Base-by-base conservation (phyloP, 495 filamentous ascomycete genomes). In the Elasticomyces elasticus region DNA sequence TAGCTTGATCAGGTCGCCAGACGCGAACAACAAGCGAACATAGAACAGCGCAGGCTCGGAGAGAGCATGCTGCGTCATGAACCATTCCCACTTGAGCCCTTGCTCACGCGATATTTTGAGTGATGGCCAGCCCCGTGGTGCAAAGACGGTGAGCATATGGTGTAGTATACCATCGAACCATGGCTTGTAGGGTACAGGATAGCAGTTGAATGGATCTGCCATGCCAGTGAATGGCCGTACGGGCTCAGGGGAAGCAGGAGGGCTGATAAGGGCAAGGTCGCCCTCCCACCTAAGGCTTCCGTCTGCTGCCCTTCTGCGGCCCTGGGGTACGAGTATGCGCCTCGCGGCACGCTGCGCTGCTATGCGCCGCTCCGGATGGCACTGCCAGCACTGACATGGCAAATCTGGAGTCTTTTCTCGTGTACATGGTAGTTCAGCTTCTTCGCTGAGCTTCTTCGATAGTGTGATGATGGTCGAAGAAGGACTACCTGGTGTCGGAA, bases 121-220 rank as follows among this genome's bases (percentile, higher is more conserved):
- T 3, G 51, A 42, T 1, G 56, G 56, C 56, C 56, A 59, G 42
- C 56, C 56, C 23, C 56, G 50, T 20, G 56, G 56, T 22, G 56
- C 56, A 26, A 49, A 59, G 27, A 59, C 45, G 17, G 56, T 54
- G 5, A 54, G 26, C 56, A 59, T 59, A 44, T 59, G 56, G 35
- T 59, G 51, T 22, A 59, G 24, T 11, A 59, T 37, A 9, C 31
- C 17, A 28, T 59, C 52, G 41, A 55, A 59, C 43, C 44, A 55
- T 24, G 56, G 51, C 23, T 40, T 30, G 33, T 46, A 44, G 2
- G 56, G 56, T n/a, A 59, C 51, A 13, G 56, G 56, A 25, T 54
- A 54, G 43, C 51, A 54, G 35, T 40, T 37, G 49, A 49, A 59
- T 2, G 56, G 56, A n/a, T 59, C 51, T n/a, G 51, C 51, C 41